phyloP scores from a whole-genome alignment of 768 basidiomycete species.

The Boletus rubropictus region DNA sequence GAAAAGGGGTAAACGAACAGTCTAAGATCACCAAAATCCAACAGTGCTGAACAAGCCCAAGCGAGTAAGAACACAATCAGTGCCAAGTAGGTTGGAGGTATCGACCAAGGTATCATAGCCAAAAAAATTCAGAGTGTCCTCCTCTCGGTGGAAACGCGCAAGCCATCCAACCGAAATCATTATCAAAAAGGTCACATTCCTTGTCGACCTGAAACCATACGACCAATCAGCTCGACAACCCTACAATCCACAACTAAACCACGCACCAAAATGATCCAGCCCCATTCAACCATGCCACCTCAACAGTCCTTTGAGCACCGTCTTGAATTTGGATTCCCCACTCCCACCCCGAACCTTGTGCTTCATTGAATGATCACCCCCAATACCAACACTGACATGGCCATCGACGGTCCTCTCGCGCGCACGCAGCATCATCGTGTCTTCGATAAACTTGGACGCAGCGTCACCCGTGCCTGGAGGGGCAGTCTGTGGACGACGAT shows the following conservation, averaged over 20 bases:
- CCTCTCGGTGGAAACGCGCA: no score
- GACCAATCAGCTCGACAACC: background rate
- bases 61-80: background rate
- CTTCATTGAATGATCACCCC: background rate
- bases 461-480: conserved; percentile 12
- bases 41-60: background rate
- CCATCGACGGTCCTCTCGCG: conserved; percentile 2
- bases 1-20: background rate
- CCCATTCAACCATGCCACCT: conserved; percentile 5
- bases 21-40: background rate
- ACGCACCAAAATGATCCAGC: conserved; percentile 5
- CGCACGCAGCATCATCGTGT: background rate
- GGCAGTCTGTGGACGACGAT: conserved; percentile 24
- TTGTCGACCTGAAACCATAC: background rate
- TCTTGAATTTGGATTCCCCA: conserved; percentile 14
- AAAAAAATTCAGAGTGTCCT: background rate
- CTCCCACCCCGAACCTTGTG: background rate
- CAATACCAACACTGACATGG: background rate
- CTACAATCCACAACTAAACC: background rate
- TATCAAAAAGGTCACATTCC: no score
- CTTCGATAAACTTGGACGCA: conserved; percentile 15
- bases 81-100: no score
- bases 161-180: no score
- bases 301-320: conserved; percentile 16
- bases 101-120: background rate